These are phyloP conservation scores for Physcomitrellopsis africana DNA, from an alignment of 225 moss, liverwort and hornwort genomes.

Conservation along the genomic window DNA sequence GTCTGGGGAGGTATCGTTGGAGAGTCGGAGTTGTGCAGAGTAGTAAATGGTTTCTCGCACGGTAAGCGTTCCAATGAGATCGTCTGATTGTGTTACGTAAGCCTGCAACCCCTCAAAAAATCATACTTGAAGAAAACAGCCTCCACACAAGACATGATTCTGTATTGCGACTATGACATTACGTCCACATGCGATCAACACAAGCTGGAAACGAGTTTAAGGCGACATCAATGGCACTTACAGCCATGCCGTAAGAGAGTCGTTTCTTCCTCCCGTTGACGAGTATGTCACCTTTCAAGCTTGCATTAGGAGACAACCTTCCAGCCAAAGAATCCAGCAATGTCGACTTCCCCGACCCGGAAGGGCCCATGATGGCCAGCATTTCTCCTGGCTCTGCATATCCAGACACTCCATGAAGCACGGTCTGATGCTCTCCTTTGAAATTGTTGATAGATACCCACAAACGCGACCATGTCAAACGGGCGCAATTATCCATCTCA, in stretches of 20 bases:
- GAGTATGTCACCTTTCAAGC: slow-evolving; percentile 67
- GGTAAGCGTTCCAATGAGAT: slow-evolving; percentile 83
- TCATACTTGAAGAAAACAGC: no score
- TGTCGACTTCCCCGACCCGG: slow-evolving; percentile 60
- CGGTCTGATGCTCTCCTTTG: slow-evolving; percentile 42
- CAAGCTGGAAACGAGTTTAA: neutral
- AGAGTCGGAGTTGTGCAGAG: slow-evolving; percentile 71
- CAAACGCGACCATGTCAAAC: slow-evolving; percentile 61
- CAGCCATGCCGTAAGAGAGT: slow-evolving; percentile 79
- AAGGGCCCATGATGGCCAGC: slow-evolving; percentile 63
- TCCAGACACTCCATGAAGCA: slow-evolving; percentile 50
- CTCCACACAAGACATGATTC: no score
- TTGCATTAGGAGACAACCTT: slow-evolving; percentile 69
- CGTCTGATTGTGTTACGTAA: slow-evolving; percentile 84
- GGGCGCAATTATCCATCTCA: slow-evolving; percentile 26
- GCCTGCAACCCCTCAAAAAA: slow-evolving; percentile 46
- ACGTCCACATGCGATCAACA: no score
- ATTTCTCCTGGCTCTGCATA: slow-evolving; percentile 58
- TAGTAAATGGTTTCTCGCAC: slow-evolving; percentile 78
- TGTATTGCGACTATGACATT: no score
- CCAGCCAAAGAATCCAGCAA: slow-evolving; percentile 64
- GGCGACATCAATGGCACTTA: slow-evolving; percentile 29
- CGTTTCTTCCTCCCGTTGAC: slow-evolving; percentile 70
- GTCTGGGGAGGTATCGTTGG: slow-evolving; percentile 20
- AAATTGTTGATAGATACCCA: slow-evolving; percentile 41